These are phyloP conservation scores for Macadamia integrifolia DNA, from an alignment of 164 flowering plant genomes.

Conservation along the genomic window DNA sequence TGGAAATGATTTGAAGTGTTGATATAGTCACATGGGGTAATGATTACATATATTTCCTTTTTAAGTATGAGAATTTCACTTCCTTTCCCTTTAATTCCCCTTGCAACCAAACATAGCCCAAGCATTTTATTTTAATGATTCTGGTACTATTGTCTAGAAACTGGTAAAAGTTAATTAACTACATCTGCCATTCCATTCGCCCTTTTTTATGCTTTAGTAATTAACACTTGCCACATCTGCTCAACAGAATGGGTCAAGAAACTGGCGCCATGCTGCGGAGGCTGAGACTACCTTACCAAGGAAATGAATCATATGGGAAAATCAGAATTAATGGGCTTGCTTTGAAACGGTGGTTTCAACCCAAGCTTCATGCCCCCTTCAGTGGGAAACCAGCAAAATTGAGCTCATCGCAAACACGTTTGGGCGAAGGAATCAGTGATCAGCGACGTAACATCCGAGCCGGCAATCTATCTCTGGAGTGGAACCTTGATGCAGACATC, in stretches of 20 bases:
- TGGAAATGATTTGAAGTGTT: too few species aligned
- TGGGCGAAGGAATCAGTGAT: slow-evolving; percentile 55
- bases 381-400: slow-evolving; percentile 44
- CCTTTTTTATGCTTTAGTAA: too few species aligned
- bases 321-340: slow-evolving; percentile 66
- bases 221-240: not conserved
- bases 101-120: too few species aligned
- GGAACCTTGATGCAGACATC: not conserved
- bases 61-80: too few species aligned
- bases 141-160: not conserved
- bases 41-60: too few species aligned
- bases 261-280: slow-evolving; percentile 74
- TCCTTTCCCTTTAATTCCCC: too few species aligned
- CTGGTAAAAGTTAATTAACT: not conserved
- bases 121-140: too few species aligned
- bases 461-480: slow-evolving; percentile 56
- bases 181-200: too few species aligned
- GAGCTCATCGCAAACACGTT: slow-evolving; percentile 28
- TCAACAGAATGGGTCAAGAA: slow-evolving; percentile 65
- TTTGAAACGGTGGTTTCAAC: slow-evolving; percentile 75
- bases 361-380: slow-evolving; percentile 52
- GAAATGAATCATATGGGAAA: slow-evolving; percentile 77
- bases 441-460: slow-evolving; percentile 78
- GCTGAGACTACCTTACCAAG: slow-evolving; percentile 60
- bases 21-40: too few species aligned